Base-by-base conservation (phyloP, 306 rosid species). In the Geum urbanum region DNA sequence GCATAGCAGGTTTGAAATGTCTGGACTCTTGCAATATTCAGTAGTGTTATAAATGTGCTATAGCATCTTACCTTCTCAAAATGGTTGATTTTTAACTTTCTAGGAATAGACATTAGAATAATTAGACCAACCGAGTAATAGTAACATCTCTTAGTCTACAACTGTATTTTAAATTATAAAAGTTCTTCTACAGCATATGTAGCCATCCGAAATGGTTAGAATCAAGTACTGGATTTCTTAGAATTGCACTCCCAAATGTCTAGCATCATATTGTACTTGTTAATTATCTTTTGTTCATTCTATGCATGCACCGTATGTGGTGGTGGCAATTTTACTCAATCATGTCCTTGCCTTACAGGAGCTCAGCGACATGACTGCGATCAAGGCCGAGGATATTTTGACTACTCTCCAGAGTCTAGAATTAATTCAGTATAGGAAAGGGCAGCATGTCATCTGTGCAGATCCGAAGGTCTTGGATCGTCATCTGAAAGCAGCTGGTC, bases 321-420 rank as follows among this genome's bases (percentile, higher is more conserved):
- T 48, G 27, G 18, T 2, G 1, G 9, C 32, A 15, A n/a, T 3
- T 5, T 56, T 69, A 14, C 41, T 39, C 8, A 43, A 39, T 54
- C 35, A 9, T 57, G 45, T 56, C 57, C 12, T 46, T 12, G 56
- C 40, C 18, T 44, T 50, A 60, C 87, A 95, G 99, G 99, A 95
- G 80, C 95, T 95, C 32, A 95, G 99, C 77, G 99, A 95, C 88
- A 91, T 95, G 99, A 95, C 99, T 58, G 99, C 96, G 58, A 95
- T 95, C 67, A 95, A 87, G 79, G 95, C 99, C 0, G 99, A 95
- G 70, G 99, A 95, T 79, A 95, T 95, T 70, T 78, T 95, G 81
- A 71, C 78, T 61, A 95, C 99, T 73, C 92, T 91, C 44, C 97
- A 95, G 81, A 82, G 83, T 74, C 84, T 95, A 16, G 99, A 95